Evolutionary conservation across 768 basidiomycete species (phyloP).

Genomic region (Pilatotrama ljubarskyi): DNA sequence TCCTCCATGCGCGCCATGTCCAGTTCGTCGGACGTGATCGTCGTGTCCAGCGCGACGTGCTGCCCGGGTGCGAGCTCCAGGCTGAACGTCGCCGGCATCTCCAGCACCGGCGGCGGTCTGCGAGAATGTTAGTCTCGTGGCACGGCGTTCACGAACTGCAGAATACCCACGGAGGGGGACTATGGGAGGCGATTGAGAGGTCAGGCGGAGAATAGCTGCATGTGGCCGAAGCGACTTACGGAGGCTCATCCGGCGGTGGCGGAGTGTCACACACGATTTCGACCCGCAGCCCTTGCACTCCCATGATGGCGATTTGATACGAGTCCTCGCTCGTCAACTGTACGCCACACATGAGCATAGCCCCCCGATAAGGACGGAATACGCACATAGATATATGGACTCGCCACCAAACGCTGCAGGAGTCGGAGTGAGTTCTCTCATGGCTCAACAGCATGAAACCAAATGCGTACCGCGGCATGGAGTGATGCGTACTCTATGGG

Average conservation of each 20-base stretch:
- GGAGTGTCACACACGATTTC: slow-evolving; percentile 86
- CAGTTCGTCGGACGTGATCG: slow-evolving; percentile 72
- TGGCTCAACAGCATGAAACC: slow-evolving; percentile 1
- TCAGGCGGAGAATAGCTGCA: background rate
- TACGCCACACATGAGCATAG: slow-evolving; percentile 13
- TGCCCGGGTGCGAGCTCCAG: slow-evolving; percentile 80
- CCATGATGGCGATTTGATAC: slow-evolving; percentile 85
- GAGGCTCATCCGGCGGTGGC: slow-evolving; percentile 79
- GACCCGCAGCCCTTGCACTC: slow-evolving; percentile 78
- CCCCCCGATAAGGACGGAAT: slow-evolving; percentile 10
- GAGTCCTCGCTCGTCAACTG: slow-evolving; percentile 85
- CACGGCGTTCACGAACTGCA: background rate
- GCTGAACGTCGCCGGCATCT: slow-evolving; percentile 86
- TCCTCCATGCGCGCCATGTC: slow-evolving; percentile 94
- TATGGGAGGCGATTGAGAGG: slow-evolving; percentile 21
- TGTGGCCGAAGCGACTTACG: slow-evolving; percentile 48
- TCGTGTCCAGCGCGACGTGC: slow-evolving; percentile 77
- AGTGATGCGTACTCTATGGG: slow-evolving; percentile 88
- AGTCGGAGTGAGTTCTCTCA: slow-evolving; percentile 11
- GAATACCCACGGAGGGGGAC: slow-evolving; percentile 52
- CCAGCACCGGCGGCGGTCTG: slow-evolving; percentile 70
- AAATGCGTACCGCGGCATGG: slow-evolving; percentile 69
- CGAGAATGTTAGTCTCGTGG: background rate
- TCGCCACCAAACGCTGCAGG: slow-evolving; percentile 70
- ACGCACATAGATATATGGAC: slow-evolving; percentile 81